Percentiles rank a stretch among this genome's conserved stretches.
Evolutionary conservation across 306 rosid species (phyloP).

Genomic region (Mimosa bimucronata): DNA sequence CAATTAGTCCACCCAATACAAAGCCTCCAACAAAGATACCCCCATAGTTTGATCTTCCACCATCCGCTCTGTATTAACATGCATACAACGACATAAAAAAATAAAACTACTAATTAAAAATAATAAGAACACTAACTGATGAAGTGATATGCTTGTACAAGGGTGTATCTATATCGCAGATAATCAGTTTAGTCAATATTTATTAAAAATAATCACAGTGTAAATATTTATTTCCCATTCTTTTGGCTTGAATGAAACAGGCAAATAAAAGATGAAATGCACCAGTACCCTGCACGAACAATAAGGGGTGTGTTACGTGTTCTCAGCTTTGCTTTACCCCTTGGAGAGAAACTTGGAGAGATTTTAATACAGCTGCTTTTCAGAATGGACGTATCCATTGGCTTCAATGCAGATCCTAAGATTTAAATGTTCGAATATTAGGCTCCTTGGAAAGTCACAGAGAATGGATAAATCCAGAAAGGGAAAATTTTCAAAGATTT

Average conservation of each 20-base stretch:
- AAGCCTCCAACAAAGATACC: conserved; percentile 65
- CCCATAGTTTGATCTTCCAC: conserved; percentile 30
- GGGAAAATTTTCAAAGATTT: not conserved
- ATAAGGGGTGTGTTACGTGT: conserved; percentile 38
- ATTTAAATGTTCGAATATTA: conserved; percentile 34
- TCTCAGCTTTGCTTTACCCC: conserved; percentile 42
- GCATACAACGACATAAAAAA: not conserved
- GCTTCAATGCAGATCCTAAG: conserved; percentile 60
- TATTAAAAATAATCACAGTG: not conserved
- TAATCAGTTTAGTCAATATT: not conserved
- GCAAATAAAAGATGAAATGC: not conserved
- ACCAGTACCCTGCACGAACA: conserved; percentile 57
- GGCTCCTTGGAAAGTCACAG: conserved; percentile 8
- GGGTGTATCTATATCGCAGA: not conserved
- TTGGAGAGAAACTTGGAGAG: conserved; percentile 36
- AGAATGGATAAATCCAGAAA: not conserved
- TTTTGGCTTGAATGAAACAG: conserved; percentile 14
- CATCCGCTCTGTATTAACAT: conserved; percentile 48
- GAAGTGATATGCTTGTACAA: conserved; percentile 3
- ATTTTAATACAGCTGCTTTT: conserved; percentile 36
- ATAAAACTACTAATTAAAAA: not conserved
- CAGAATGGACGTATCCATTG: conserved; percentile 47
- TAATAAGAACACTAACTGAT: not conserved
- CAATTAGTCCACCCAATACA: conserved; percentile 45
- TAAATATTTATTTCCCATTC: not conserved